Conservation (phyloP, 148 eudicot genomes). For the Silene latifolia region DNA sequence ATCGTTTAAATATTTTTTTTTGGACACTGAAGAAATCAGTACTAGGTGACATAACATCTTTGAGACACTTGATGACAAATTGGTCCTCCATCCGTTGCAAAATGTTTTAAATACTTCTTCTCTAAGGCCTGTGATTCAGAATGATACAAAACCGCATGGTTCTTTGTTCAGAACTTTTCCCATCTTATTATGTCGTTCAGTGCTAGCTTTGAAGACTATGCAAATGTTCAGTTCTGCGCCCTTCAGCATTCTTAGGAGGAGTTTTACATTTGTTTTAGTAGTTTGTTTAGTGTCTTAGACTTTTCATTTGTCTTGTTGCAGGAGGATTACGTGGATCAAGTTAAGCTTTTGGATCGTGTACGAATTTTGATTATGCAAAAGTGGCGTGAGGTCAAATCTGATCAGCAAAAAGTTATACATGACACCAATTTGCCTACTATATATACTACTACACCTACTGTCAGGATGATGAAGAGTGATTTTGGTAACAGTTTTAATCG, state of each 20-base stretch:
- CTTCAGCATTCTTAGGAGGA: not conserved
- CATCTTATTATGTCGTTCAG: no score
- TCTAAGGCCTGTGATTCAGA: not conserved
- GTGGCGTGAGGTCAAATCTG: slow-evolving; percentile 15
- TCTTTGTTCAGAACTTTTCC: not conserved
- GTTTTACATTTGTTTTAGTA: not conserved
- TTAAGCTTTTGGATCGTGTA: slow-evolving; percentile 23
- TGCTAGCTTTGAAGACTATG: not conserved
- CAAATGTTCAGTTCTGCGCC: not conserved
- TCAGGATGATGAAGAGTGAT: slow-evolving; percentile 15
- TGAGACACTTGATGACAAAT: not conserved
- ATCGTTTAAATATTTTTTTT: not conserved
- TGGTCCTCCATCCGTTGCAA: not conserved
- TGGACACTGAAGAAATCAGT: not conserved
- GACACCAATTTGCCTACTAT: slow-evolving; percentile 13
- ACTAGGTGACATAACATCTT: not conserved
- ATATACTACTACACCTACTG: slow-evolving; percentile 15
- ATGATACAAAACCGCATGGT: not conserved
- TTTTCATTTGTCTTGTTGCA: slow-evolving; percentile 13
- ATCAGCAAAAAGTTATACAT: slow-evolving; percentile 20
- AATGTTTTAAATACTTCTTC: not conserved
- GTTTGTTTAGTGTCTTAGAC: not conserved
- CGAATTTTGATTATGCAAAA: slow-evolving; percentile 17
- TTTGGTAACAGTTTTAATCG: slow-evolving; percentile 5
- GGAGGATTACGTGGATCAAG: slow-evolving; percentile 31